A percentile compares a stretch with the other conserved stretches of the same genome.
Evolutionary conservation across 768 basidiomycete genomes (phyloP).

Genomic region (Auriculariales sp.): DNA sequence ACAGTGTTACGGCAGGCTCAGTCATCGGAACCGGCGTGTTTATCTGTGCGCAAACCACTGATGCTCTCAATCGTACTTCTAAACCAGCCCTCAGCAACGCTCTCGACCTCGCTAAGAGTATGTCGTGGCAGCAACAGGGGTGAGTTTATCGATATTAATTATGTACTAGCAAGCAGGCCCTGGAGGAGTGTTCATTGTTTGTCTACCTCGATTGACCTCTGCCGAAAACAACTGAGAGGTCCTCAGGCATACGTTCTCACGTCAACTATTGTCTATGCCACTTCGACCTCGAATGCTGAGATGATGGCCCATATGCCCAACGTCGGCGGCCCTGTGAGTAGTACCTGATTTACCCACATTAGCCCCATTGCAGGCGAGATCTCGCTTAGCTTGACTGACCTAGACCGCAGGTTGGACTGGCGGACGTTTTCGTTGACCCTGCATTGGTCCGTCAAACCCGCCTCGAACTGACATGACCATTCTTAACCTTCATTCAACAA

Average conservation of each 20-base stretch:
- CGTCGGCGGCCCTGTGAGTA: slow-evolving; percentile 13
- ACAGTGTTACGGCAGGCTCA: background rate
- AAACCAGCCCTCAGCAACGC: background rate
- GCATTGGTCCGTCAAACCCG: slow-evolving; percentile 6
- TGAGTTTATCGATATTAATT: background rate
- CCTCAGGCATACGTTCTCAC: slow-evolving; percentile 2
- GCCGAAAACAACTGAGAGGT: too few species aligned
- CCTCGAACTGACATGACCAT: too few species aligned
- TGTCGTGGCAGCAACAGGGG: background rate
- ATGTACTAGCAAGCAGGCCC: background rate
- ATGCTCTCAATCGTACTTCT: background rate
- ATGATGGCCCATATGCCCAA: slow-evolving; percentile 11
- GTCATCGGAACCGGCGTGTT: background rate
- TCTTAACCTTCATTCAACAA: too few species aligned
- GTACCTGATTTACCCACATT: too few species aligned
- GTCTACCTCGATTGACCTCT: too few species aligned
- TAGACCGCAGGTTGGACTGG: slow-evolving; percentile 12
- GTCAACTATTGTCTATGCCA: slow-evolving; percentile 8
- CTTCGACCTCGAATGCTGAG: slow-evolving; percentile 11
- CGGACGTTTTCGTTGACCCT: slow-evolving; percentile 11
- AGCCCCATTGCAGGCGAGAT: too few species aligned
- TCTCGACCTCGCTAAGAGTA: background rate
- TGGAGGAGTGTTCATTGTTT: background rate
- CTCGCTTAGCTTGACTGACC: too few species aligned
- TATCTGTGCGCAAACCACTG: background rate